These are phyloP conservation scores for Medicago arabica DNA, from an alignment of 306 rosid species.

Conservation along the genomic window DNA sequence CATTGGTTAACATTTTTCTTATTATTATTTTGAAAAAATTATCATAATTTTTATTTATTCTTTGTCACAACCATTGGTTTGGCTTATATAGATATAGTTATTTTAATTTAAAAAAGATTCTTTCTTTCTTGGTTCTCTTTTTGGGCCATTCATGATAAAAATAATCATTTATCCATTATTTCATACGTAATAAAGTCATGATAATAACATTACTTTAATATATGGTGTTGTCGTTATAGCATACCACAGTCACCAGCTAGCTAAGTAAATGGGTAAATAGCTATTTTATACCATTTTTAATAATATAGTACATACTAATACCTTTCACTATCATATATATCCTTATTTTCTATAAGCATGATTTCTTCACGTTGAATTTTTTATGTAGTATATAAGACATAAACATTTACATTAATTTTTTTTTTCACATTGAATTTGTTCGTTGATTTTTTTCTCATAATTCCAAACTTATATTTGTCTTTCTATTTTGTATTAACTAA, in stretches of 20 bases:
- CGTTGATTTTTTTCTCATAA: no score
- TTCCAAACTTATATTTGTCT: no score
- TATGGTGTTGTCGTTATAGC: neutral
- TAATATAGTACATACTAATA: neutral
- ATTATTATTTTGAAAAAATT: neutral
- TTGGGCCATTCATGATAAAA: conserved; percentile 31
- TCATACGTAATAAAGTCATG: conserved; percentile 4
- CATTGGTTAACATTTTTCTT: no score
- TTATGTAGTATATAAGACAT: neutral
- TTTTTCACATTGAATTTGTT: no score
- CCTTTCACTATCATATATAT: neutral
- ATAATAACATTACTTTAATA: conserved; percentile 14
- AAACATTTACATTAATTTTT: no score
- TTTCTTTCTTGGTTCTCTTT: conserved; percentile 2
- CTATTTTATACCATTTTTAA: neutral
- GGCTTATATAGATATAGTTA: neutral
- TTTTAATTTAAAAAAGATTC: conserved; percentile 34
- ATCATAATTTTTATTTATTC: neutral
- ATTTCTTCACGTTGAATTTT: neutral
- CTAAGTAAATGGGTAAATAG: conserved; percentile 22
- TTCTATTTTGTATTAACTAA: no score
- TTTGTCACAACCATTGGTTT: neutral
- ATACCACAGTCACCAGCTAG: neutral
- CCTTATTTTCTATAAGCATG: neutral
- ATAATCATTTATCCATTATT: conserved; percentile 28